Conservation (phyloP, 129 eudicot species). For the Erigeron canadensis region DNA sequence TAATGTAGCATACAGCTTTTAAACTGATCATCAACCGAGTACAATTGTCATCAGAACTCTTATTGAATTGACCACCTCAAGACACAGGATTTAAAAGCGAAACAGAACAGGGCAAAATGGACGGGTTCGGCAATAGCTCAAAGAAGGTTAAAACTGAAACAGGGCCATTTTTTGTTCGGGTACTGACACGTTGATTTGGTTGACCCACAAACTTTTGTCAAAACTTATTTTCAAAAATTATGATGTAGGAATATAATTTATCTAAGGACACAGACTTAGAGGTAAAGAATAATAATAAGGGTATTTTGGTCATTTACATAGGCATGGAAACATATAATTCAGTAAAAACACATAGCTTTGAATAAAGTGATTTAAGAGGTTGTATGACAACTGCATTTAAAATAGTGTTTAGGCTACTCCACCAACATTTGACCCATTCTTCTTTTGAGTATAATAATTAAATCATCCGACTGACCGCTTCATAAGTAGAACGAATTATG, state of each 20-base stretch:
- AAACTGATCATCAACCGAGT: neutral
- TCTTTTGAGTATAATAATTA: neutral
- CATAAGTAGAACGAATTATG: neutral
- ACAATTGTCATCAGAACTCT: neutral
- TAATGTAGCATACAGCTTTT: neutral
- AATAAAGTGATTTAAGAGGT: neutral
- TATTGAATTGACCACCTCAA: neutral
- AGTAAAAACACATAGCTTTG: neutral
- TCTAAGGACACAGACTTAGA: no score
- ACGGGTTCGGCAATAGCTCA: neutral
- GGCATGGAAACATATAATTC: neutral
- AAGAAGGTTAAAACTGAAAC: neutral
- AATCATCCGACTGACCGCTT: neutral
- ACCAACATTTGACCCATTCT: neutral
- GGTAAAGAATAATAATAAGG: no score
- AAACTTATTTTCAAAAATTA: no score
- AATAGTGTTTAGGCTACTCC: neutral
- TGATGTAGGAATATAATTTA: no score
- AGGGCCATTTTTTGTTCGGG: neutral
- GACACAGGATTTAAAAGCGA: neutral
- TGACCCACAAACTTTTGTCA: neutral
- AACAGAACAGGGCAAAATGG: neutral
- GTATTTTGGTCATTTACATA: no score
- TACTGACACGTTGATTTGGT: neutral
- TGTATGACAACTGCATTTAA: neutral